phyloP scores from a whole-genome alignment of 2,329 filamentous ascomycete species.

The Colletotrichum navitas region DNA sequence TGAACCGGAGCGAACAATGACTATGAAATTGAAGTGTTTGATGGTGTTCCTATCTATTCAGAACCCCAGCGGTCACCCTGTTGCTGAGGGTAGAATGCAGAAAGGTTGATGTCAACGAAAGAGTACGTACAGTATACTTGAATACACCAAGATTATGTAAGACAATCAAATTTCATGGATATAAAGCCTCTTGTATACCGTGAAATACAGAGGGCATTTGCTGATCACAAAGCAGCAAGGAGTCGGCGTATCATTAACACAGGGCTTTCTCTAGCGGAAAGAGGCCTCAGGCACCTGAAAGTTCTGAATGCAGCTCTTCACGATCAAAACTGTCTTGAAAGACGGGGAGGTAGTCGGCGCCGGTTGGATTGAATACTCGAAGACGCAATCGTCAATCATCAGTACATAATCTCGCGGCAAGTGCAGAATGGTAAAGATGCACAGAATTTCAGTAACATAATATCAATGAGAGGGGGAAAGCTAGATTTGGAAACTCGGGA shows the following conservation, averaged over 20 bases:
- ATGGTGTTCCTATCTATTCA: no score
- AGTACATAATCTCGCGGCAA: background rate
- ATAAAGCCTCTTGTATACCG: background rate
- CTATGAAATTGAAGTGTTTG: no score
- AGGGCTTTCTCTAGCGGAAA: background rate
- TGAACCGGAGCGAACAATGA: no score
- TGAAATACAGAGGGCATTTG: background rate
- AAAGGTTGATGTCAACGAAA: background rate
- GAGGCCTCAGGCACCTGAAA: background rate
- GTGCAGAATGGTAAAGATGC: background rate
- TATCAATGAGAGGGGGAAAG: background rate
- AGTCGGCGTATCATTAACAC: background rate
- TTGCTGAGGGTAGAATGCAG: background rate
- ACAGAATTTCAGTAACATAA: background rate
- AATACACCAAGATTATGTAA: background rate
- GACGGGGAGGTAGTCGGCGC: no score
- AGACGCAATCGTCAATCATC: background rate
- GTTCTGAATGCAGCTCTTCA: background rate
- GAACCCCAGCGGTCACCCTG: background rate
- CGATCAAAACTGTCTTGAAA: background rate
- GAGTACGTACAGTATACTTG: background rate
- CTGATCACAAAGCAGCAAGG: constrained; percentile 3
- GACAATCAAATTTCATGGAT: background rate
- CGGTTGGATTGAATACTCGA: background rate
- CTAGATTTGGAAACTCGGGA: background rate